Percentiles rank a stretch among this genome's conserved stretches.
Evolutionary conservation across 108 stramenopile genomes (phyloP).

Genomic region (Cyclostephanos tholiformis): DNA sequence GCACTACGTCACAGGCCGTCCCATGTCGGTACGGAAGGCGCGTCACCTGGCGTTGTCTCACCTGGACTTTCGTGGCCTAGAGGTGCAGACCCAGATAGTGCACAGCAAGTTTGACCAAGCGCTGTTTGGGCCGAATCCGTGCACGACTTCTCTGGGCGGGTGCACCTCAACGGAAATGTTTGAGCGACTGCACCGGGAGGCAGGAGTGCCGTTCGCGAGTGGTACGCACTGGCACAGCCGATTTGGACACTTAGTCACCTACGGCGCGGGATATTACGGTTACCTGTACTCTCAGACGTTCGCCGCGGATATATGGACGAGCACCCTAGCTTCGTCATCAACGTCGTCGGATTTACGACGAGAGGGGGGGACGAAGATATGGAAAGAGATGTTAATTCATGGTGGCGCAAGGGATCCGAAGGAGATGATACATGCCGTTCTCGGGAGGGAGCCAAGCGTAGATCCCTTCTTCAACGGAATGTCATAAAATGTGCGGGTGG

Average conservation of each 20-base stretch:
- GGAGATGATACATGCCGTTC: slow-evolving; percentile 67
- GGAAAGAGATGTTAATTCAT: slow-evolving; percentile 83
- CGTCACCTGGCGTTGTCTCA: slow-evolving; percentile 59
- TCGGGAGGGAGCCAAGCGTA: slow-evolving; percentile 59
- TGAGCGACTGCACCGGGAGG: slow-evolving; percentile 56
- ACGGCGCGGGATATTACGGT: slow-evolving; percentile 88
- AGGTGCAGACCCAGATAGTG: slow-evolving; percentile 81
- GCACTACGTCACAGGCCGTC: slow-evolving; percentile 58
- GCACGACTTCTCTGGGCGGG: slow-evolving; percentile 45
- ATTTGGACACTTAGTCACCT: slow-evolving; percentile 88
- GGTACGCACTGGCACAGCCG: slow-evolving; percentile 87
- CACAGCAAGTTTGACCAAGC: slow-evolving; percentile 83
- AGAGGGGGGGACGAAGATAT: slow-evolving; percentile 60
- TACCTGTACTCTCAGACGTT: slow-evolving; percentile 86
- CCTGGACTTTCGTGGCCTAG: slow-evolving; percentile 66
- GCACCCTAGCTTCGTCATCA: slow-evolving; percentile 43
- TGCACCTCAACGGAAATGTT: slow-evolving; percentile 64
- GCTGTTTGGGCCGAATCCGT: slow-evolving; percentile 65
- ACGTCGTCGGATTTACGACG: slow-evolving; percentile 16
- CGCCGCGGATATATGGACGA: slow-evolving; percentile 81
- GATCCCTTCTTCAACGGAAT: slow-evolving; percentile 53
- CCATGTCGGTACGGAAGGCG: slow-evolving; percentile 62
- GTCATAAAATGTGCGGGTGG: too few relatives aligned
- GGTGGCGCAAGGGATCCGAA: slow-evolving; percentile 82
- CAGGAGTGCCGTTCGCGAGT: slow-evolving; percentile 60